phyloP scores from a whole-genome alignment of 352 stramenopile genomes.

The Globisporangium barbulae region DNA sequence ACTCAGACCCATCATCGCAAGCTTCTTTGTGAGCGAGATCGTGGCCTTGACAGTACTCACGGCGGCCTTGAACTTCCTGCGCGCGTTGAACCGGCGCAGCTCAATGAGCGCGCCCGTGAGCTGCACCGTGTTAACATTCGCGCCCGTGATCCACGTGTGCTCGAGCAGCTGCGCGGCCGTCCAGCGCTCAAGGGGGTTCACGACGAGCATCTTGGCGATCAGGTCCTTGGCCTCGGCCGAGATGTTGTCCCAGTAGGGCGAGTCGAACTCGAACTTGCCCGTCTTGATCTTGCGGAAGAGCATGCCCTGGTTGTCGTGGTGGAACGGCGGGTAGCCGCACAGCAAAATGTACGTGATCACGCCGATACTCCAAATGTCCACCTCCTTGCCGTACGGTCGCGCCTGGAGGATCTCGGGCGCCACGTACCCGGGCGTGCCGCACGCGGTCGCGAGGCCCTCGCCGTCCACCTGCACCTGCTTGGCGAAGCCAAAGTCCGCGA shows the following conservation, averaged over 20 bases:
- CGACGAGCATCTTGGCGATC: conserved; percentile 87
- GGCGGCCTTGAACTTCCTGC: conserved; percentile 92
- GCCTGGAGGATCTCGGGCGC: conserved; percentile 78
- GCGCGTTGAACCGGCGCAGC: conserved; percentile 92
- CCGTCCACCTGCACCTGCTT: conserved; percentile 64
- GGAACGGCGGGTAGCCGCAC: conserved; percentile 83
- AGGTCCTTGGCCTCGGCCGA: conserved; percentile 81
- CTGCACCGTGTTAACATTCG: conserved; percentile 60
- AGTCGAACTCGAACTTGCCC: conserved; percentile 70
- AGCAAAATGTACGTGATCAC: conserved; percentile 88
- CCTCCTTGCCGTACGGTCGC: conserved; percentile 70
- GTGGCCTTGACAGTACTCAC: conserved; percentile 88
- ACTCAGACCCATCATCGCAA: conserved; percentile 28
- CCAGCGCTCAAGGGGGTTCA: conserved; percentile 80
- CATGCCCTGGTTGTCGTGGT: conserved; percentile 89
- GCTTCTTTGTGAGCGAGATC: conserved; percentile 71
- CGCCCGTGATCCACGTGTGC: conserved; percentile 89
- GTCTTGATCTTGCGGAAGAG: conserved; percentile 79
- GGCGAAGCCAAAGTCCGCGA: conserved; percentile 82
- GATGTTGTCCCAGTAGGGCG: conserved; percentile 80
- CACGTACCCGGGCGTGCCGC: conserved; percentile 78
- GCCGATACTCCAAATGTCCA: conserved; percentile 91
- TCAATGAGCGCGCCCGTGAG: conserved; percentile 86
- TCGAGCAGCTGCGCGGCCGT: conserved; percentile 65
- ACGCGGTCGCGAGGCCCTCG: conserved; percentile 57